These are phyloP conservation scores for Clitoria ternatea DNA, from an alignment of 306 rosid species.

Conservation along the genomic window DNA sequence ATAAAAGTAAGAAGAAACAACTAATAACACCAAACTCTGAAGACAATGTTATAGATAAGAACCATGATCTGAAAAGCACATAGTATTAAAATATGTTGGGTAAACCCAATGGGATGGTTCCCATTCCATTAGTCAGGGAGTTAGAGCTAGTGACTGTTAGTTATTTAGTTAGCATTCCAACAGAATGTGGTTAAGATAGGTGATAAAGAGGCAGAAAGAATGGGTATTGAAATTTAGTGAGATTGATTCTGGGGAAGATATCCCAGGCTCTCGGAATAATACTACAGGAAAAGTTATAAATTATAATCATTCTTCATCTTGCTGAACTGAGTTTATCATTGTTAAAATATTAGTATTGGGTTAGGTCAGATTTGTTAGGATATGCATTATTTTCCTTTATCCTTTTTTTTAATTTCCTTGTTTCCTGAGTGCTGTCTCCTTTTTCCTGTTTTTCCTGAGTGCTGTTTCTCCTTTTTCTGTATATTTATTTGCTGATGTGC, in stretches of 20 bases:
- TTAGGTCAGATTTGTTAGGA: too few species aligned
- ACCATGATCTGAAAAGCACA: neutral
- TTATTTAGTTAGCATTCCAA: neutral
- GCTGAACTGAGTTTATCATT: neutral
- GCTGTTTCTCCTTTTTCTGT: too few species aligned
- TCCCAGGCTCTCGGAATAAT: neutral
- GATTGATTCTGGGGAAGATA: neutral
- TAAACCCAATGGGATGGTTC: neutral
- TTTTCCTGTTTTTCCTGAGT: too few species aligned
- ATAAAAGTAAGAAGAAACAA: slow-evolving; percentile 12
- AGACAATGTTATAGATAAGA: neutral
- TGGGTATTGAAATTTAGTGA: neutral
- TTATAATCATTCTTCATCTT: neutral
- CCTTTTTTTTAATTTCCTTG: too few species aligned
- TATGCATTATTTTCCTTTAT: too few species aligned
- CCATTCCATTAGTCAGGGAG: neutral
- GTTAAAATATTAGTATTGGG: too few species aligned
- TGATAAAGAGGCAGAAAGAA: neutral
- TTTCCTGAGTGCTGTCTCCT: too few species aligned
- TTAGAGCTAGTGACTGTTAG: neutral
- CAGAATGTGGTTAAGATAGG: neutral
- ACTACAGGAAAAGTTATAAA: neutral
- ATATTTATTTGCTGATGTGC: too few species aligned
- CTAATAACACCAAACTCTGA: neutral
- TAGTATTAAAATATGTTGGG: neutral